These are phyloP conservation scores for Pseudogymnoascus sp. DNA, from an alignment of 2,329 filamentous ascomycete genomes.

Conservation along the genomic window DNA sequence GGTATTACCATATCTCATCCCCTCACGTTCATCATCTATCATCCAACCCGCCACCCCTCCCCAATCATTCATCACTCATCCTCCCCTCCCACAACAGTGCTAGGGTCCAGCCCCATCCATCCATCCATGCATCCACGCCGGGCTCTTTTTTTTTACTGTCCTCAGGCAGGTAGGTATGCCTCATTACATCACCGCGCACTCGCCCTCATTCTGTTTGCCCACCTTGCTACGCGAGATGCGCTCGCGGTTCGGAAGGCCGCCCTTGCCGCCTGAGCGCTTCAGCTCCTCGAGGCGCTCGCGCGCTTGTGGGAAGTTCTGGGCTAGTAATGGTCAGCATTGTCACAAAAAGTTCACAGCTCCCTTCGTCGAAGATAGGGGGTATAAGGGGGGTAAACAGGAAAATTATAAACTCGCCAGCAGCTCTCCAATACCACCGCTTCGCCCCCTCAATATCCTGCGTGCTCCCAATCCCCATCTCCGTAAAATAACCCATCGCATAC, in stretches of 20 bases:
- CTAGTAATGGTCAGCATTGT: constrained; percentile 36
- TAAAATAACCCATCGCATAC: constrained; percentile 98
- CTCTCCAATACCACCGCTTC: constrained; percentile 96
- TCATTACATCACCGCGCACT: constrained; percentile 72
- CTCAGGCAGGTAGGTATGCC: background rate
- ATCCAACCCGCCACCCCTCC: background rate
- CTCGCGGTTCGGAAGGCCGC: constrained; percentile 59
- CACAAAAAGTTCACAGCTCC: too few relatives aligned
- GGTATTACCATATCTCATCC: background rate
- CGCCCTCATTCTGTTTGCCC: constrained; percentile 77
- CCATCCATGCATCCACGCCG: background rate
- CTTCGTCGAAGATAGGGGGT: too few relatives aligned
- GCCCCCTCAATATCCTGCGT: constrained; percentile 84
- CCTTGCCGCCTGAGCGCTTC: constrained; percentile 65
- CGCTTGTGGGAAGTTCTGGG: constrained; percentile 90
- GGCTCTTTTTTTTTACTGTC: background rate
- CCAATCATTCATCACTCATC: background rate
- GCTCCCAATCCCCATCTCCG: constrained; percentile 87
- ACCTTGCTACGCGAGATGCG: constrained; percentile 74
- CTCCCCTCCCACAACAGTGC: background rate
- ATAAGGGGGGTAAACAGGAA: too few relatives aligned
- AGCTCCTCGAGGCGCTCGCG: constrained; percentile 87
- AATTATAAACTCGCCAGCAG: constrained; percentile 75
- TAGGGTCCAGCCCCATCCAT: constrained; percentile 1
- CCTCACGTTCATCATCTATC: background rate